phyloP scores from a whole-genome alignment of 441 rosid species.

The Aleurites moluccanus region DNA sequence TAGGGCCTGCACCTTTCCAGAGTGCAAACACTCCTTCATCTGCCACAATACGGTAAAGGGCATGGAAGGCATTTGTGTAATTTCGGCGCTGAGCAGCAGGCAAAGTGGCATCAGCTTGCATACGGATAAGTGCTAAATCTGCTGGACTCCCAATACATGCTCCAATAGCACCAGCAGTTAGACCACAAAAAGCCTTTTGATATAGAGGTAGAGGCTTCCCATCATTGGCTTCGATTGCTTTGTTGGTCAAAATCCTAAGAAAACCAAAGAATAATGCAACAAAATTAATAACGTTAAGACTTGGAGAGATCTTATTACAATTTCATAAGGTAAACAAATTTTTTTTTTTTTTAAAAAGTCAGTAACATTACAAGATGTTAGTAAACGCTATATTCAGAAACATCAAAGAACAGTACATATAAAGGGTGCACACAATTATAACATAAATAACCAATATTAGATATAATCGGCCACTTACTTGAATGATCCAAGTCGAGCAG shows the following conservation, averaged over 20 bases:
- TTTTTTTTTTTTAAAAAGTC: neutral
- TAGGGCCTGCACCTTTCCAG: conserved; percentile 99
- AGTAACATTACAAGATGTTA: neutral
- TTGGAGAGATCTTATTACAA: neutral
- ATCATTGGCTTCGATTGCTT: conserved; percentile 86
- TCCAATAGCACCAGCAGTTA: conserved; percentile 98
- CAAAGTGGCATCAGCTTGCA: conserved; percentile 97
- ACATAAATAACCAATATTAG: neutral
- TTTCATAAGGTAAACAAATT: neutral
- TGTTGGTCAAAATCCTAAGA: conserved; percentile 71
- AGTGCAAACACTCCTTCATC: conserved; percentile 96
- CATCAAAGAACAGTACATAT: neutral
- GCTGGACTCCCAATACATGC: conserved; percentile 92
- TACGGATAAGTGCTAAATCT: conserved; percentile 94
- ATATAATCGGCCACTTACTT: conserved; percentile 44
- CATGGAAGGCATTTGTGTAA: conserved; percentile 88
- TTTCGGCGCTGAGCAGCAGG: conserved; percentile 90
- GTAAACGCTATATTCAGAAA: neutral
- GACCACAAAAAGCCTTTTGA: conserved; percentile 96
- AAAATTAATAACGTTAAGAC: neutral
- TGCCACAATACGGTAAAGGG: conserved; percentile 70
- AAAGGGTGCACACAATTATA: neutral
- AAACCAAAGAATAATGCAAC: conserved; percentile 9
- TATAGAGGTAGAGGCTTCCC: conserved; percentile 95
- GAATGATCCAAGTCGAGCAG: conserved; percentile 98